Evolutionary conservation across 148 eudicot genomes (phyloP).

Genomic region (Bassia scoparia): DNA sequence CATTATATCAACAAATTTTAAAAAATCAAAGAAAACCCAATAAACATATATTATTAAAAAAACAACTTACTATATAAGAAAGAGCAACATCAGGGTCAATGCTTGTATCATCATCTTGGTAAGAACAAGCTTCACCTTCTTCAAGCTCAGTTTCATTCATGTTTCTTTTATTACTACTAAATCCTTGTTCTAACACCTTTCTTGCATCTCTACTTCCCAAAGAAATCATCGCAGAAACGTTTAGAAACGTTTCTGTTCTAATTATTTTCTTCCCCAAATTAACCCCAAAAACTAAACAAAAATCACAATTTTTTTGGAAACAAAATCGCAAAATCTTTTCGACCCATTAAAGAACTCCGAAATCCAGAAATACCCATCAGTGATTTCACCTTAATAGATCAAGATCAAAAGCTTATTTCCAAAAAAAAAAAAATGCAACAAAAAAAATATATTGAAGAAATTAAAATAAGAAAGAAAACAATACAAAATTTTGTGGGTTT

Average conservation of each 20-base stretch:
- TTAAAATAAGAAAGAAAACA: background rate
- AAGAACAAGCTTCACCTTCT: conserved; percentile 81
- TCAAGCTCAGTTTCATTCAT: conserved; percentile 78
- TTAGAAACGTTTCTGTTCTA: conserved; percentile 20
- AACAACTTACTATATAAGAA: conserved; percentile 70
- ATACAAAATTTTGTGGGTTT: background rate
- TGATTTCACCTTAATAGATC: conserved; percentile 34
- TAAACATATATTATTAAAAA: background rate
- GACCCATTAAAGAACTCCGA: conserved; percentile 28
- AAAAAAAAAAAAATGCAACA: conserved; percentile 12
- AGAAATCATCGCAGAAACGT: conserved; percentile 54
- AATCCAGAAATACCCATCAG: conserved; percentile 35
- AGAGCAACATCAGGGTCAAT: conserved; percentile 92
- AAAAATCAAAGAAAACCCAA: background rate
- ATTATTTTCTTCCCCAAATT: conserved; percentile 12
- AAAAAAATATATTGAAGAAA: background rate
- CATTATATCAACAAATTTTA: background rate
- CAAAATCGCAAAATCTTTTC: conserved; percentile 22
- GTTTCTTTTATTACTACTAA: conserved; percentile 40
- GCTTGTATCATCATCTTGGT: conserved; percentile 44
- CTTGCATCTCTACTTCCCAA: conserved; percentile 70
- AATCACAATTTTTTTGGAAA: conserved; percentile 11
- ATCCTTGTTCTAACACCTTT: conserved; percentile 52
- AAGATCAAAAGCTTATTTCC: conserved; percentile 43
- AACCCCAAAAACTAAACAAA: background rate